Conservation (phyloP, 495 filamentous ascomycete genomes). For the Haplographium delicatum region DNA sequence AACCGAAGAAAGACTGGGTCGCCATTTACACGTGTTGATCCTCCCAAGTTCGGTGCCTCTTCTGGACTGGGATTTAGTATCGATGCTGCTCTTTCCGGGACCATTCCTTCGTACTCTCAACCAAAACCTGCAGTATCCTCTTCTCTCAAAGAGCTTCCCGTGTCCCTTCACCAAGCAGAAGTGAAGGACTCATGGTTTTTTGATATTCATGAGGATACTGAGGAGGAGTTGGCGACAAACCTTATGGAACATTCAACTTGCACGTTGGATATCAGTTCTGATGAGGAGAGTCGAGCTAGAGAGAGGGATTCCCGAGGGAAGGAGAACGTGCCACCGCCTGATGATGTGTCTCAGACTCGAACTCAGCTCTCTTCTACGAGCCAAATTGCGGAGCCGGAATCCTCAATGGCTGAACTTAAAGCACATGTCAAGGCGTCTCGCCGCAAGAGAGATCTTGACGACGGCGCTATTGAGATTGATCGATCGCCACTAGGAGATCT, state of each 20-base stretch:
- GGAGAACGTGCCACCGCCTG: conserved; percentile 84
- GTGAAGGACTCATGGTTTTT: conserved; percentile 76
- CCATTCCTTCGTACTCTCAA: conserved; percentile 50
- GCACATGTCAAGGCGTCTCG: conserved; percentile 5
- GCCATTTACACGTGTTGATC: conserved; percentile 55
- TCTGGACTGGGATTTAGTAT: conserved; percentile 55
- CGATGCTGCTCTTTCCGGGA: conserved; percentile 69
- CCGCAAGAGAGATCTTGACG: conserved; percentile 6
- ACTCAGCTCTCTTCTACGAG: conserved; percentile 19
- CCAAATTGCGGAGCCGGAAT: conserved; percentile 26
- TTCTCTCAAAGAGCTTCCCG: background rate
- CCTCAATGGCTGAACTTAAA: conserved; percentile 34
- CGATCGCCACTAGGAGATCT: conserved; percentile 70
- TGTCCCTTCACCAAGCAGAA: conserved; percentile 33
- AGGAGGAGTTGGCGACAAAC: conserved; percentile 83
- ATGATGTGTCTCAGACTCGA: conserved; percentile 47
- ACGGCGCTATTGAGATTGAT: conserved; percentile 40
- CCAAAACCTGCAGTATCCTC: background rate
- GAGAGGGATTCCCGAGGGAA: conserved; percentile 63
- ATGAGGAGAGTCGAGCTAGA: conserved; percentile 53
- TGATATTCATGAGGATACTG: conserved; percentile 89
- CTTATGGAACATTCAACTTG: conserved; percentile 85
- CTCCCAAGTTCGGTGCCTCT: conserved; percentile 38
- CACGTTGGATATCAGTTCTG: conserved; percentile 76
- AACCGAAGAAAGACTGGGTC: conserved; percentile 48